Evolutionary conservation across 306 rosid genomes (phyloP).

Genomic region (Crataegus laevigata): DNA sequence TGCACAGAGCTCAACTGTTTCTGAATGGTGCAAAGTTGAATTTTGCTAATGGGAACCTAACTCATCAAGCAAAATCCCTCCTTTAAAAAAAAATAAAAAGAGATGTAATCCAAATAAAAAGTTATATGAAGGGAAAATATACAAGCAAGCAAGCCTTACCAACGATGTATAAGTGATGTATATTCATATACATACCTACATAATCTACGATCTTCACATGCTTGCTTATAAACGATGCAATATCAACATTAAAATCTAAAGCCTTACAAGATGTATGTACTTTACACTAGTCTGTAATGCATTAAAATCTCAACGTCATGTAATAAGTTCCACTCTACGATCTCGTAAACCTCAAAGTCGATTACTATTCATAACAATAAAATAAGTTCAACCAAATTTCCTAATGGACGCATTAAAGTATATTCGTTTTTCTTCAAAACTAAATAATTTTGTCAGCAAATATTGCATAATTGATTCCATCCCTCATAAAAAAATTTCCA

Average conservation of each 20-base stretch:
- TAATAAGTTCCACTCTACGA: background rate
- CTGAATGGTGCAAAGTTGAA: background rate
- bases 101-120: background rate
- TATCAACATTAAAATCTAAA: no score
- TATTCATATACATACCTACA: background rate
- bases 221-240: no score
- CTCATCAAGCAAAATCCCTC: background rate
- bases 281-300: no score
- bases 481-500: background rate
- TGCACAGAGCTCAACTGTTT: no score
- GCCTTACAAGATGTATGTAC: no score
- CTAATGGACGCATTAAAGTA: background rate
- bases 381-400: background rate
- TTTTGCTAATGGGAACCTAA: background rate
- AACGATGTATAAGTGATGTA: no score
- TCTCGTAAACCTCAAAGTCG: background rate
- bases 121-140: background rate
- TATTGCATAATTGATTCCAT: background rate
- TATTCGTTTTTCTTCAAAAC: no score
- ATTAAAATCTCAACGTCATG: no score
- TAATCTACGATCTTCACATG: no score
- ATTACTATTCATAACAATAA: background rate
- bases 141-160: background rate
- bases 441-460: no score
- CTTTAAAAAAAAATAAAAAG: background rate